phyloP scores from a whole-genome alignment of 805 yeast genomes.

The Barnettozyma siamensis region DNA sequence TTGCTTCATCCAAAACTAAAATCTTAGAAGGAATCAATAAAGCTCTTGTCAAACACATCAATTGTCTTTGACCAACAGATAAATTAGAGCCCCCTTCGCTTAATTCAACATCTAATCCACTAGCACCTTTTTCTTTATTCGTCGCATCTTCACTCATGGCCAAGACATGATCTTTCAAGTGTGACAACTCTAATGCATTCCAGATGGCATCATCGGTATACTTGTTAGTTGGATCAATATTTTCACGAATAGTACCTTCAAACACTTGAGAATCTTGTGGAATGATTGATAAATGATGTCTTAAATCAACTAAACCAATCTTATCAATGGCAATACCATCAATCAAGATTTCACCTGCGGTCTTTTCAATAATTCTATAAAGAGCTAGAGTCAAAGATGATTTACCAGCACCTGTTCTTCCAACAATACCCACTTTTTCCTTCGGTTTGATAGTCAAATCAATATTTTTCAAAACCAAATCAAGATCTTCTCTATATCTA shows the following conservation, averaged over 20 bases:
- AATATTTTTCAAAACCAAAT: constrained; percentile 68
- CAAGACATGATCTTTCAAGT: constrained; percentile 60
- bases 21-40: constrained; percentile 57
- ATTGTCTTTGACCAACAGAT: constrained; percentile 73
- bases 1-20: constrained; percentile 76
- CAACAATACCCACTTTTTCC: constrained; percentile 93
- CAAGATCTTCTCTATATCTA: constrained; percentile 76
- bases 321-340: constrained; percentile 62
- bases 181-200: constrained; percentile 73
- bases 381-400: constrained; percentile 79
- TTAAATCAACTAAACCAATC: constrained; percentile 72
- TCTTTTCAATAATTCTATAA: constrained; percentile 78
- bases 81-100: constrained; percentile 68
- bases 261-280: constrained; percentile 94
- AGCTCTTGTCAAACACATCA: constrained; percentile 79
- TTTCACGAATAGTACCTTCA: constrained; percentile 79
- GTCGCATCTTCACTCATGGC: constrained; percentile 39
- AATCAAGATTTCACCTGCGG: constrained; percentile 61
- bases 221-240: constrained; percentile 73
- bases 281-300: constrained; percentile 74
- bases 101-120: constrained; percentile 49
- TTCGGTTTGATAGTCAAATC: constrained; percentile 56
- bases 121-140: constrained; percentile 39
- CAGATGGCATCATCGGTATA: constrained; percentile 77
- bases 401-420: constrained; percentile 96